A percentile compares a stretch with the other conserved stretches of the same genome.
These are phyloP conservation scores for Capsicum chinense DNA, from an alignment of 257 asterid genomes.

Conservation along the genomic window DNA sequence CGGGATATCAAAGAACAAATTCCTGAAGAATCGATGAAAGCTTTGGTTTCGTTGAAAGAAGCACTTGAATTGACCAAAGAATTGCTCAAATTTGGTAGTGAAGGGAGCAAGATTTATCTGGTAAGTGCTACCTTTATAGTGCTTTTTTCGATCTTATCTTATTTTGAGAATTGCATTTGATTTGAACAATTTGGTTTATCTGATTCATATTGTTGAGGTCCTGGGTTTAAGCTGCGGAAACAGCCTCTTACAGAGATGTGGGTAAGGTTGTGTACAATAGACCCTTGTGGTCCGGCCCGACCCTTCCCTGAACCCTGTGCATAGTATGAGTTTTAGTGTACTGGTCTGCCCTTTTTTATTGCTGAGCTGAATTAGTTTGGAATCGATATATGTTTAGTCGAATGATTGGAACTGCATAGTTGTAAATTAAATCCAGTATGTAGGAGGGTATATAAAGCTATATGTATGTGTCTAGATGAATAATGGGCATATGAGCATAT, in stretches of 20 bases:
- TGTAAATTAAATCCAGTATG: neutral
- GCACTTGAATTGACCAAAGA: conserved; percentile 82
- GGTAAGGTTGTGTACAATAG: too few relatives aligned
- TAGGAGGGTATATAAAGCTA: neutral
- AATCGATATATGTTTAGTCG: neutral
- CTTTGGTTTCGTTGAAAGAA: conserved; percentile 49
- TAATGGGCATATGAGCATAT: neutral
- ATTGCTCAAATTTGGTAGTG: conserved; percentile 84
- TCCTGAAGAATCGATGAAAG: conserved; percentile 54
- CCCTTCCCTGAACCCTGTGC: too few relatives aligned
- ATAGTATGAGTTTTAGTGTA: too few relatives aligned
- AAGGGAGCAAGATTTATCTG: conserved; percentile 92
- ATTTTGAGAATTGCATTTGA: neutral
- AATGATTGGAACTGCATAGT: neutral
- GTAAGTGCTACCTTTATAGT: conserved; percentile 41
- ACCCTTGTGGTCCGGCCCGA: too few relatives aligned
- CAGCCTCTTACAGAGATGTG: too few relatives aligned
- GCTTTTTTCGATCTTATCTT: neutral
- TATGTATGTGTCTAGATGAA: neutral
- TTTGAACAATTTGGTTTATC: neutral
- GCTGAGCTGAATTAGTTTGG: neutral
- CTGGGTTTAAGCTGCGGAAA: too few relatives aligned
- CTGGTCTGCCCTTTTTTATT: neutral
- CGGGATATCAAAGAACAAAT: conserved; percentile 69
- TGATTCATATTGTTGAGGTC: neutral